A percentile compares a stretch with the other conserved stretches of the same genome.
Conservation (phyloP, 192 early-diverging fungal genomes). For the Funneliformis geosporum region DNA sequence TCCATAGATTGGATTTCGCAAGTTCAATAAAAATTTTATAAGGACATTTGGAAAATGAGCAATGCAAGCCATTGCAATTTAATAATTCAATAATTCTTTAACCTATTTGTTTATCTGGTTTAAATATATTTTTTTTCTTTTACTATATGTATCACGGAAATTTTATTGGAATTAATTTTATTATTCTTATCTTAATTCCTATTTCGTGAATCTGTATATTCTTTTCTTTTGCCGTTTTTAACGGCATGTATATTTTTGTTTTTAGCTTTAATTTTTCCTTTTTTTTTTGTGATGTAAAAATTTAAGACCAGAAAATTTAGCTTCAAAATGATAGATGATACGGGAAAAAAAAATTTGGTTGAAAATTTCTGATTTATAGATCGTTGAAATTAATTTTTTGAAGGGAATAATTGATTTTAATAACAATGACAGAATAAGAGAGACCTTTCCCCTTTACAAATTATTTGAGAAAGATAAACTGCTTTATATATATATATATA, state of each 20-base stretch:
- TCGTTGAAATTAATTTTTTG: neutral
- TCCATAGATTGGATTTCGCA: conserved; percentile 9
- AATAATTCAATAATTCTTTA: neutral
- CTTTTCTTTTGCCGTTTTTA: neutral
- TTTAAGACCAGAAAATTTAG: neutral
- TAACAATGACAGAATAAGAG: neutral
- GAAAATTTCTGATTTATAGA: neutral
- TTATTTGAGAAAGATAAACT: neutral
- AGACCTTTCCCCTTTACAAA: neutral
- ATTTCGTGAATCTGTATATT: neutral
- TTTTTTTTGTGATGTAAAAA: neutral
- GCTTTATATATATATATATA: neutral
- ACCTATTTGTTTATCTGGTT: neutral
- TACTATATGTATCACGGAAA: neutral
- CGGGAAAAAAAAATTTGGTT: neutral
- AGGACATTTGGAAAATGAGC: neutral
- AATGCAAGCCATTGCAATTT: conserved; percentile 8
- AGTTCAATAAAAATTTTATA: neutral
- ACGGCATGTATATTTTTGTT: neutral
- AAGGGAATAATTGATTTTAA: neutral
- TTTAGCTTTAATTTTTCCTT: neutral
- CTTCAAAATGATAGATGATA: neutral
- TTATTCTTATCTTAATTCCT: neutral
- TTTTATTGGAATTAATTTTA: neutral
- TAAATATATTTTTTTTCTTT: neutral